Evolutionary conservation across 768 basidiomycete species (phyloP).

Genomic region (Panaeolus papilionaceus): DNA sequence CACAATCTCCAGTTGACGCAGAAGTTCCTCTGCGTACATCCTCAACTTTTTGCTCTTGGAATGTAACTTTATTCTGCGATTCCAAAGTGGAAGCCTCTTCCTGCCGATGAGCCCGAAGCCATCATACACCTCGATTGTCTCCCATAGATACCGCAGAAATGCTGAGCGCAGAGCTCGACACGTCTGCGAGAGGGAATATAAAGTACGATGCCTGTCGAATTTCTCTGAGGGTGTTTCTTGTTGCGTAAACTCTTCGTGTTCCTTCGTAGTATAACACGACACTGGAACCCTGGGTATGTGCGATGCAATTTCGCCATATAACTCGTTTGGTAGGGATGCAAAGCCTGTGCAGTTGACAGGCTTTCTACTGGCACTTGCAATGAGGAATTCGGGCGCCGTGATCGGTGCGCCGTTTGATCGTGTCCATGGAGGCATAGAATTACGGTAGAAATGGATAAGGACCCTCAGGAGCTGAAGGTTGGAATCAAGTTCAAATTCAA

Average conservation of each 20-base stretch:
- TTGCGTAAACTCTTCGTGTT: neutral
- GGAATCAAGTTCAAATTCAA: too few relatives aligned
- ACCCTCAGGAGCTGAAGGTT: too few relatives aligned
- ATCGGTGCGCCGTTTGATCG: neutral
- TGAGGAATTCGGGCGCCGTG: neutral
- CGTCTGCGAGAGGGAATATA: neutral
- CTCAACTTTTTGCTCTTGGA: neutral
- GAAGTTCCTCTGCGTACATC: slow-evolving; percentile 6
- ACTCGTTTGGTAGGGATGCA: slow-evolving; percentile 11
- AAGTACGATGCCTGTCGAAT: neutral
- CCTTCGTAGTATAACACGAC: neutral
- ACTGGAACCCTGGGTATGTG: neutral
- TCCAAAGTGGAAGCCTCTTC: neutral
- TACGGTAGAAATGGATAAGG: too few relatives aligned
- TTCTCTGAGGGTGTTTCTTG: neutral
- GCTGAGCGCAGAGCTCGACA: neutral
- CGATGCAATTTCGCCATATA: slow-evolving; percentile 12
- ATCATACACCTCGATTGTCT: slow-evolving; percentile 7
- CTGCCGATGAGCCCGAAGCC: neutral
- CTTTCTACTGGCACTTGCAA: neutral
- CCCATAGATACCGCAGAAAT: slow-evolving; percentile 11
- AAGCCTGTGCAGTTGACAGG: slow-evolving; percentile 5
- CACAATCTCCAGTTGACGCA: slow-evolving; percentile 15
- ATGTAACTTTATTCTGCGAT: neutral
- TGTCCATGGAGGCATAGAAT: neutral